Percentiles rank a stretch among this genome's conserved stretches.
Evolutionary conservation across 129 eudicot species (phyloP).

Genomic region (Dittrichia graveolens): DNA sequence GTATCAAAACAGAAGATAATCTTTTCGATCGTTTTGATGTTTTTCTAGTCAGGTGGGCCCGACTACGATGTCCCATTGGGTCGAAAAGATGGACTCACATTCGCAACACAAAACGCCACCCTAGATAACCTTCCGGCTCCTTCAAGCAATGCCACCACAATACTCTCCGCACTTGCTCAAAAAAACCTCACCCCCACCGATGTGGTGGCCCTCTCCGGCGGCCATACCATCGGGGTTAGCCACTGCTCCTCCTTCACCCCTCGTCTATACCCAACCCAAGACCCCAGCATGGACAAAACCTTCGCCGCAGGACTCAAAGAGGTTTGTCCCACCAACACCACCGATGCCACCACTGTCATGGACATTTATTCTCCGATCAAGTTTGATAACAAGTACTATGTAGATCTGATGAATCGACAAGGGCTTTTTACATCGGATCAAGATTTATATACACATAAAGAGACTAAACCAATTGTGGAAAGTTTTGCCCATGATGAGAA

Average conservation of each 20-base stretch:
- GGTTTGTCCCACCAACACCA: slow-evolving; percentile 50
- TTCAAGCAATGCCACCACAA: slow-evolving; percentile 41
- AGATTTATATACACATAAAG: slow-evolving; percentile 50
- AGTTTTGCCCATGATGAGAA: slow-evolving; percentile 55
- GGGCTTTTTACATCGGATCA: slow-evolving; percentile 68
- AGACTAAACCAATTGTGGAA: slow-evolving; percentile 47
- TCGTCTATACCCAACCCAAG: slow-evolving; percentile 59
- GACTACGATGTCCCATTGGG: slow-evolving; percentile 64
- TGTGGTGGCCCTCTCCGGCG: slow-evolving; percentile 63
- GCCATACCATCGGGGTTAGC: slow-evolving; percentile 62
- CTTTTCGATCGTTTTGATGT: background rate
- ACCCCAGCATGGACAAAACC: slow-evolving; percentile 55
- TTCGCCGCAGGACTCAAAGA: slow-evolving; percentile 50
- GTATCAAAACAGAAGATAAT: no score
- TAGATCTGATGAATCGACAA: slow-evolving; percentile 50
- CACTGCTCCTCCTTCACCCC: slow-evolving; percentile 50
- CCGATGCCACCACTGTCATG: slow-evolving; percentile 47
- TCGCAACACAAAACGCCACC: slow-evolving; percentile 52
- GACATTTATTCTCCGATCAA: slow-evolving; percentile 50
- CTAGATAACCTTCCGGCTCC: slow-evolving; percentile 63
- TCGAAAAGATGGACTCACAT: slow-evolving; percentile 55
- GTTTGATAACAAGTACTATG: slow-evolving; percentile 58
- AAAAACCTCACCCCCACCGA: slow-evolving; percentile 56
- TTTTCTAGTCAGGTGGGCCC: slow-evolving; percentile 62
- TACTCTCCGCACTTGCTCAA: slow-evolving; percentile 45